Percentiles rank a stretch among this genome's conserved stretches.
Evolutionary conservation across 768 basidiomycete genomes (phyloP).

Genomic region (Cystobasidium onofrii): DNA sequence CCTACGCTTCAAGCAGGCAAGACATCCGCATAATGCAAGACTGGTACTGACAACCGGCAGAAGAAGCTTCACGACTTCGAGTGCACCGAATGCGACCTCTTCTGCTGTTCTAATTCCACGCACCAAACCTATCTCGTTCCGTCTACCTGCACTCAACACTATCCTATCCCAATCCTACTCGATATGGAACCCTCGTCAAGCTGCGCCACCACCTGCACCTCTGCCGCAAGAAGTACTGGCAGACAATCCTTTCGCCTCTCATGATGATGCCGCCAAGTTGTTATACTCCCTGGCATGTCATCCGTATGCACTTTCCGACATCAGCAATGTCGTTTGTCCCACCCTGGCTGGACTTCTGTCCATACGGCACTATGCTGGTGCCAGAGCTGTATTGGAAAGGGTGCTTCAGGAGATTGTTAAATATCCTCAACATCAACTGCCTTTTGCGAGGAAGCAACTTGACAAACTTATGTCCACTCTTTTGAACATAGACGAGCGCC

Average conservation of each 20-base stretch:
- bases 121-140: background rate
- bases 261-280: background rate
- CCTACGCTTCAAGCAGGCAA: background rate
- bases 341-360: slow-evolving; percentile 6
- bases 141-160: background rate
- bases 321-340: background rate
- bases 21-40: background rate
- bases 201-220: background rate
- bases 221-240: background rate
- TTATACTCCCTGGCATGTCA: background rate
- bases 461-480: background rate
- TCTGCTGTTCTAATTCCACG: background rate
- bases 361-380: slow-evolving; percentile 23
- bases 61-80: background rate
- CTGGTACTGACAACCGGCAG: background rate
- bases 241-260: background rate
- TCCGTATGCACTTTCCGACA: background rate
- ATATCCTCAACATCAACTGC: background rate
- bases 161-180: background rate
- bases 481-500: background rate
- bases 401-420: background rate
- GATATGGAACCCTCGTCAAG: background rate
- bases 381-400: slow-evolving; percentile 18
- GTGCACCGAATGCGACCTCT: background rate
- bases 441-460: background rate